phyloP scores from a whole-genome alignment of 805 yeast genomes.

The Komagataella mondaviorum region DNA sequence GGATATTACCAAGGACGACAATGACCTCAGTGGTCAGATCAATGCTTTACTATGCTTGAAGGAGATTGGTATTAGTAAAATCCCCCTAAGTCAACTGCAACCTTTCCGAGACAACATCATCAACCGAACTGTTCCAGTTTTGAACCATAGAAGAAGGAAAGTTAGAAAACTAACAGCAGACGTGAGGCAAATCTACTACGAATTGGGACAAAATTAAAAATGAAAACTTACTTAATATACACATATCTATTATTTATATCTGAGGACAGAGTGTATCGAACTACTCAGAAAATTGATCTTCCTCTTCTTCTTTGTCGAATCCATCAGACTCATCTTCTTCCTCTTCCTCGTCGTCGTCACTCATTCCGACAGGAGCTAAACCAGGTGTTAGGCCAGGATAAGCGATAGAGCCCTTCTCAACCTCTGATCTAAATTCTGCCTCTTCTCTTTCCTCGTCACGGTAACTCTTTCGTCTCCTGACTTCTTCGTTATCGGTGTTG shows the following conservation, averaged over 20 bases:
- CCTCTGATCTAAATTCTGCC: constrained; percentile 23
- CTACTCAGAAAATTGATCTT: neutral
- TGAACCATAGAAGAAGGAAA: constrained; percentile 64
- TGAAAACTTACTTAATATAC: neutral
- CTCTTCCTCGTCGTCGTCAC: constrained; percentile 28
- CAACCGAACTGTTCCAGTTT: constrained; percentile 27
- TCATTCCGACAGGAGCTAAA: constrained; percentile 66
- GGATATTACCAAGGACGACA: constrained; percentile 14
- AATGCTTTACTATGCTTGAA: constrained; percentile 46
- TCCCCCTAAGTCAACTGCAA: constrained; percentile 26
- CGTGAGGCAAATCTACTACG: constrained; percentile 67
- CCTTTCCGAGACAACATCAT: constrained; percentile 41
- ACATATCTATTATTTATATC: neutral
- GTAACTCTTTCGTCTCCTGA: constrained; percentile 20
- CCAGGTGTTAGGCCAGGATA: constrained; percentile 73
- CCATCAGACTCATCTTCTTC: neutral
- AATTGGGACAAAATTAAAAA: constrained; percentile 19
- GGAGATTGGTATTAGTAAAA: constrained; percentile 25
- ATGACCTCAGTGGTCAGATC: constrained; percentile 33
- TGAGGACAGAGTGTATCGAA: neutral
- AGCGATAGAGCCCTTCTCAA: constrained; percentile 28
- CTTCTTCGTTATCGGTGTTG: constrained; percentile 28
- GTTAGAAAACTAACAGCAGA: constrained; percentile 71
- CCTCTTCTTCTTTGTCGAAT: neutral
- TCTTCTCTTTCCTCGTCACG: constrained; percentile 17